Conservation (phyloP, 495 filamentous ascomycete genomes). For the Aspergillus olivimuriae region DNA sequence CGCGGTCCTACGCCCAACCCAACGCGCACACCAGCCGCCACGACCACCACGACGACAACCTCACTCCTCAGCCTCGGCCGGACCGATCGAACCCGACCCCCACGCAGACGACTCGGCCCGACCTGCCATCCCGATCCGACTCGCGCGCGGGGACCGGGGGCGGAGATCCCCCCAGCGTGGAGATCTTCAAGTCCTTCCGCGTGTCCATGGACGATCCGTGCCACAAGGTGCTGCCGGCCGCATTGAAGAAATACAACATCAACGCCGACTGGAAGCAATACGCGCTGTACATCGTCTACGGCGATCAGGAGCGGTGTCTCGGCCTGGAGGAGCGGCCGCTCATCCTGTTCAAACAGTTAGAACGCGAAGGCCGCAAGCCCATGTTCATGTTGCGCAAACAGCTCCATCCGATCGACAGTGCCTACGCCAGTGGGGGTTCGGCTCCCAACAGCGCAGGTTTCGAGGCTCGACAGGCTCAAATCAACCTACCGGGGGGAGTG, state of each 20-base stretch:
- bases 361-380: conserved; percentile 92
- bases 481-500: conserved; percentile 40
- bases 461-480: conserved; percentile 33
- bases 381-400: conserved; percentile 95
- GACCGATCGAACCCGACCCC: conserved; percentile 37
- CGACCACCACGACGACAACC: conserved; percentile 40
- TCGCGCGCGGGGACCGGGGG: conserved; percentile 35
- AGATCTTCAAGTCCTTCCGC: conserved; percentile 97
- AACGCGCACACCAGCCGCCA: conserved; percentile 29
- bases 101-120: conserved; percentile 31
- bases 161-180: conserved; percentile 51
- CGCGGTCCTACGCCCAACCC: conserved; percentile 42
- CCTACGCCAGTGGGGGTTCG: conserved; percentile 21
- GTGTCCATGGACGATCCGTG: conserved; percentile 97
- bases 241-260: conserved; percentile 97
- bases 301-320: conserved; percentile 91
- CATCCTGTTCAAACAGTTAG: conserved; percentile 93
- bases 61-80: conserved; percentile 18
- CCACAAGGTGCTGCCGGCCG: conserved; percentile 92
- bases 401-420: conserved; percentile 23
- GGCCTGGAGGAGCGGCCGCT: conserved; percentile 88
- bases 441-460: conserved; percentile 40
- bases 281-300: conserved; percentile 94
- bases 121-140: conserved; percentile 41
- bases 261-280: conserved; percentile 95